A percentile compares a stretch with the other conserved stretches of the same genome.
phyloP scores from a whole-genome alignment of 164 flowering plant genomes.

The Kalanchoe fedtschenkoi region DNA sequence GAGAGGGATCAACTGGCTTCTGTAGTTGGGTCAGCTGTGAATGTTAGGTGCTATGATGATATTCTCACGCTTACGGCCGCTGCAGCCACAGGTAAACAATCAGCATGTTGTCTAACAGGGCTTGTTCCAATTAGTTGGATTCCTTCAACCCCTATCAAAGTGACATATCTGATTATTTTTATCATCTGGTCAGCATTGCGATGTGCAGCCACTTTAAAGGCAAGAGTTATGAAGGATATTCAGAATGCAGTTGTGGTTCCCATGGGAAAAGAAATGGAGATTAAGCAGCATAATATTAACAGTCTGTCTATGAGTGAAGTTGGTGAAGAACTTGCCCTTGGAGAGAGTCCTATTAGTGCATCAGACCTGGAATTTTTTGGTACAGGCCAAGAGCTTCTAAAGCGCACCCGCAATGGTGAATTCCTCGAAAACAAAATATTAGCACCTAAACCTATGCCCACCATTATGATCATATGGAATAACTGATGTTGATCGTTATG shows the following conservation, averaged over 20 bases:
- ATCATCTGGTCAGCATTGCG: conserved; percentile 33
- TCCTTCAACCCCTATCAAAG: not conserved
- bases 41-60: conserved; percentile 49
- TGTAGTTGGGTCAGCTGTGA: conserved; percentile 57
- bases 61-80: conserved; percentile 63
- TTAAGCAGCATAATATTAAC: not conserved
- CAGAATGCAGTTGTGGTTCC: conserved; percentile 45
- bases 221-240: conserved; percentile 48
- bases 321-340: conserved; percentile 20
- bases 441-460: too few species aligned
- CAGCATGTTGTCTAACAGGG: too few species aligned
- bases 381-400: conserved; percentile 52
- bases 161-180: not conserved
- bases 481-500: not conserved
- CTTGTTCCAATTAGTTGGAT: too few species aligned
- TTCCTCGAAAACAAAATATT: not conserved
- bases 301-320: conserved; percentile 7
- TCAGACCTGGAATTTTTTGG: conserved; percentile 43
- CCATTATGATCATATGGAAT: too few species aligned
- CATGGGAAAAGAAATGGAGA: conserved; percentile 21
- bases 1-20: conserved; percentile 53
- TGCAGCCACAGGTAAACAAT: conserved; percentile 51
- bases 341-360: conserved; percentile 21
- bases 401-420: conserved; percentile 55
- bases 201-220: conserved; percentile 61